These are phyloP conservation scores for Cardamine occulta DNA, from an alignment of 345 rosid genomes.

Conservation along the genomic window DNA sequence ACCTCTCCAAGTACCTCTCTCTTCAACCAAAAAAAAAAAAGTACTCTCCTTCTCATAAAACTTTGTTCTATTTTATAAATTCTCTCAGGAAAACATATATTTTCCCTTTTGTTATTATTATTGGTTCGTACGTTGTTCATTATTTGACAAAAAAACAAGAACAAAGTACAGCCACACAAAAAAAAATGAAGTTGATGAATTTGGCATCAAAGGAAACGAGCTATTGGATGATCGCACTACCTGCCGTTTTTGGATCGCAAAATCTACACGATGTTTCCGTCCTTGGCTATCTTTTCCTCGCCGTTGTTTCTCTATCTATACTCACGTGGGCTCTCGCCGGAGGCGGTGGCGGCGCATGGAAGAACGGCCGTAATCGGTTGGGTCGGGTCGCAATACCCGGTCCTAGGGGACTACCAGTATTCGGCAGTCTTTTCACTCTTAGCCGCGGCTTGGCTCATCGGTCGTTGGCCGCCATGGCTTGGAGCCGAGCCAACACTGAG, in stretches of 20 bases:
- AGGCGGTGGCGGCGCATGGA: slow-evolving; percentile 88
- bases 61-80: background rate
- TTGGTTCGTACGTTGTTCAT: background rate
- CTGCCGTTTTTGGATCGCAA: slow-evolving; percentile 55
- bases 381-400: slow-evolving; percentile 67
- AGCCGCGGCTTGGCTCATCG: slow-evolving; percentile 77
- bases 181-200: slow-evolving; percentile 38
- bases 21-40: slow-evolving; percentile 1
- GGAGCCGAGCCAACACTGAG: slow-evolving; percentile 45
- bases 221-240: slow-evolving; percentile 70
- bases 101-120: background rate
- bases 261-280: slow-evolving; percentile 43
- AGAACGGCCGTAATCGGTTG: slow-evolving; percentile 50
- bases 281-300: slow-evolving; percentile 48
- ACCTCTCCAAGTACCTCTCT: slow-evolving; percentile 36
- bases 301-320: slow-evolving; percentile 45
- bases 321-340: slow-evolving; percentile 63
- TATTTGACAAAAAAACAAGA: slow-evolving; percentile 34
- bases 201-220: slow-evolving; percentile 50
- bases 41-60: slow-evolving; percentile 8
- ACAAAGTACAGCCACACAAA: background rate
- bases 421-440: slow-evolving; percentile 75
- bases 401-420: slow-evolving; percentile 68
- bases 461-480: slow-evolving; percentile 65
- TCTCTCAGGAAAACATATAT: background rate